Conservation (phyloP, 345 rosid species). For the Litchi chinensis region DNA sequence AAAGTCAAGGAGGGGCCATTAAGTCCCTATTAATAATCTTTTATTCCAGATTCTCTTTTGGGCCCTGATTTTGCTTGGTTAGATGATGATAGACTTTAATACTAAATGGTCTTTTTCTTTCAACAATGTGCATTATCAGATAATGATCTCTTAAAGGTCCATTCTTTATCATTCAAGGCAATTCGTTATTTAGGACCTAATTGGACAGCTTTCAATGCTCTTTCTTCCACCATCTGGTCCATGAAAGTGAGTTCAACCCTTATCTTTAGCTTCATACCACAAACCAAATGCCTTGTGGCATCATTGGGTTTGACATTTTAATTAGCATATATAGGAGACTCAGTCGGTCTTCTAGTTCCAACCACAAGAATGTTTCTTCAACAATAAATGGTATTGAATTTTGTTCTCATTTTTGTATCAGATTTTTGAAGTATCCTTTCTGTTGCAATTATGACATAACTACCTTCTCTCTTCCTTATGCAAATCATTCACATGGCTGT, state of each 20-base stretch:
- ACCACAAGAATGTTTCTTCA: slow-evolving; percentile 19
- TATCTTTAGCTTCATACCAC: slow-evolving; percentile 1
- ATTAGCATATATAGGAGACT: background rate
- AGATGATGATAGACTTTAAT: background rate
- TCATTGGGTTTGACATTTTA: slow-evolving; percentile 5
- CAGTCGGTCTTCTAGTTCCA: background rate
- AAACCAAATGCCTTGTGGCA: background rate
- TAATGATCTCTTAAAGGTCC: slow-evolving; percentile 6
- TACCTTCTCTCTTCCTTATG: slow-evolving; percentile 18
- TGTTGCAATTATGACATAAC: slow-evolving; percentile 33
- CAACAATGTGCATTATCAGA: background rate
- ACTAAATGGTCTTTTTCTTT: background rate
- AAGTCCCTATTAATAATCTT: slow-evolving; percentile 15
- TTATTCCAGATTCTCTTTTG: slow-evolving; percentile 1
- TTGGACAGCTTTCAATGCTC: slow-evolving; percentile 17
- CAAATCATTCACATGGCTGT: slow-evolving; percentile 27
- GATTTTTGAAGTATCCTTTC: background rate
- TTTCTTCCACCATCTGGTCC: slow-evolving; percentile 22
- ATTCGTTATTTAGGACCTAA: background rate
- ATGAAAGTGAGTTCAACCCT: background rate
- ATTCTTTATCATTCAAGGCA: background rate
- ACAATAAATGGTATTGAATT: background rate
- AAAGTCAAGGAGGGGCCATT: slow-evolving; percentile 21
- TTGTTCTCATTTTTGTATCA: background rate
- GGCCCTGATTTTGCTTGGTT: slow-evolving; percentile 4